Evolutionary conservation across 306 rosid species (phyloP).

Genomic region (Cotoneaster glaucophyllus): DNA sequence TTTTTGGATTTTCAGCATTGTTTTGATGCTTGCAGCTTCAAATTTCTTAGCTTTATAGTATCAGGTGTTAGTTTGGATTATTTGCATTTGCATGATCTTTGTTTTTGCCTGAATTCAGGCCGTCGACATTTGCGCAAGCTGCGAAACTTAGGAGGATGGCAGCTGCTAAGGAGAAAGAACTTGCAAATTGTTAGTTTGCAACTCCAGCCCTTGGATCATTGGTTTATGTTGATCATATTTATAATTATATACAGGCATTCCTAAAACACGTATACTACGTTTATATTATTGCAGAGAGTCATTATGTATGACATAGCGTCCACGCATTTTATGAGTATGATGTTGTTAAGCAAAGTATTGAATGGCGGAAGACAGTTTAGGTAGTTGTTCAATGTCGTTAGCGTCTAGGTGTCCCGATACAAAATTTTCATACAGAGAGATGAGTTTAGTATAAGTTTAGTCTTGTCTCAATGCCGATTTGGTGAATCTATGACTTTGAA

Average conservation of each 20-base stretch:
- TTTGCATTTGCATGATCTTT: background rate
- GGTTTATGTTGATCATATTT: background rate
- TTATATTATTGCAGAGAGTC: background rate
- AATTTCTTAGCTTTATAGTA: background rate
- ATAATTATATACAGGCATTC: background rate
- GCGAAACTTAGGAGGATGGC: constrained; percentile 77
- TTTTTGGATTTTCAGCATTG: background rate
- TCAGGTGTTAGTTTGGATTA: background rate
- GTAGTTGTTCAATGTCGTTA: background rate
- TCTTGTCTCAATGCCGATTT: background rate
- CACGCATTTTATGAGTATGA: background rate
- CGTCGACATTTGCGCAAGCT: constrained; percentile 87
- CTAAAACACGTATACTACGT: background rate
- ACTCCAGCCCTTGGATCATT: background rate
- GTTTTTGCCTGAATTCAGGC: constrained; percentile 41
- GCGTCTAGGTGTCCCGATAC: background rate
- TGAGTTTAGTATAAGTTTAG: background rate
- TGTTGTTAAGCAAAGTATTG: background rate
- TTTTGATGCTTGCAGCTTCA: background rate
- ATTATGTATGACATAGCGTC: background rate
- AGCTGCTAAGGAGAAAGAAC: constrained; percentile 85
- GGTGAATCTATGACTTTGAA: too few relatives aligned
- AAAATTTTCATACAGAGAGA: background rate
- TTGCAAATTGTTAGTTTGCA: constrained; percentile 45
- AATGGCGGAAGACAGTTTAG: background rate